These are phyloP conservation scores for Kodamaea restingae DNA, from an alignment of 805 yeast genomes.

Conservation along the genomic window DNA sequence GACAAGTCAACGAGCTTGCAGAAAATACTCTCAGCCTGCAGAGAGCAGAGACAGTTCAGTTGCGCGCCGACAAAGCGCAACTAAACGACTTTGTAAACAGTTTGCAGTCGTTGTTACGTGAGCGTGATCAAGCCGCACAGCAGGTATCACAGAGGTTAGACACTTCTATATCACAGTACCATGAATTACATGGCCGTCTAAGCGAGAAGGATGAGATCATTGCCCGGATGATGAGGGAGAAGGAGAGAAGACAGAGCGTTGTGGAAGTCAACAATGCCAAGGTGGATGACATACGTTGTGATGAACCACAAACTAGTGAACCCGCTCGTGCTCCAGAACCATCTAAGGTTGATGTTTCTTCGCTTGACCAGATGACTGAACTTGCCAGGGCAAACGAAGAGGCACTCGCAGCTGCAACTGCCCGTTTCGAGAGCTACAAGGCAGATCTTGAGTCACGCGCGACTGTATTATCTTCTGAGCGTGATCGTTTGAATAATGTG, in stretches of 20 bases:
- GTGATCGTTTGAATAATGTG: slow-evolving; percentile 18
- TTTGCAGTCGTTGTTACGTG: slow-evolving; percentile 58
- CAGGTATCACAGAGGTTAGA: slow-evolving; percentile 49
- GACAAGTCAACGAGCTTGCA: slow-evolving; percentile 37
- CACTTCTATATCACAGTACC: slow-evolving; percentile 46
- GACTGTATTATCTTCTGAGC: slow-evolving; percentile 21
- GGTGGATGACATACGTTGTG: not conserved
- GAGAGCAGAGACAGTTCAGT: slow-evolving; percentile 46
- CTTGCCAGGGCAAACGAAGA: slow-evolving; percentile 65
- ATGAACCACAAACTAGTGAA: too few relatives aligned
- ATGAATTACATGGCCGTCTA: slow-evolving; percentile 42
- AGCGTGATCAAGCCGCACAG: slow-evolving; percentile 50
- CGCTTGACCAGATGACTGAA: slow-evolving; percentile 37
- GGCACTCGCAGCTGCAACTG: slow-evolving; percentile 52
- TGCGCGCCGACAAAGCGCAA: slow-evolving; percentile 56
- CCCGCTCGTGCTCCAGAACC: too few relatives aligned
- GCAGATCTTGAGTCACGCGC: slow-evolving; percentile 21
- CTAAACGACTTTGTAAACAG: slow-evolving; percentile 55
- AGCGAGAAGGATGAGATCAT: slow-evolving; percentile 52
- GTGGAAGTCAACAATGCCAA: not conserved
- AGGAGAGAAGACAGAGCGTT: not conserved
- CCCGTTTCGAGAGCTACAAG: slow-evolving; percentile 45
- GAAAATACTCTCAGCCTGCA: slow-evolving; percentile 33
- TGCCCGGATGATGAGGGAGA: not conserved
- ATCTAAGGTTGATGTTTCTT: not conserved